A percentile compares a stretch with the other conserved stretches of the same genome.
These are phyloP conservation scores for Fusarium mangiferae DNA, from an alignment of 2,329 filamentous ascomycete genomes.

Conservation along the genomic window DNA sequence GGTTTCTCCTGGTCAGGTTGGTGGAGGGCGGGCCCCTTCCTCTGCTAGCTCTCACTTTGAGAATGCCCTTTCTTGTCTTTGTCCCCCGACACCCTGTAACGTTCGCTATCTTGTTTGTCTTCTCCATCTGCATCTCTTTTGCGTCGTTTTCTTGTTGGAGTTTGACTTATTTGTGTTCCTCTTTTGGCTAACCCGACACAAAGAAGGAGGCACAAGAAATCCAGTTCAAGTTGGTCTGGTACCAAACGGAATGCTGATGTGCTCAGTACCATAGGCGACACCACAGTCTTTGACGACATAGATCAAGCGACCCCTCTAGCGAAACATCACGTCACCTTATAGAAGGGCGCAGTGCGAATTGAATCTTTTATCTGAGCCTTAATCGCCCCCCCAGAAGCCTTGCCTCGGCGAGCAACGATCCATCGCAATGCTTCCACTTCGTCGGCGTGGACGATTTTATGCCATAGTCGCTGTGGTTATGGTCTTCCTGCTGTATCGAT, in stretches of 20 bases:
- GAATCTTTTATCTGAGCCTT: background rate
- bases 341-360: background rate
- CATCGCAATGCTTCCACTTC: conserved; percentile 58
- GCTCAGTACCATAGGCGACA: conserved; percentile 16
- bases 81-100: background rate
- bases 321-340: background rate
- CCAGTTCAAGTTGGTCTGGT: background rate
- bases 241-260: conserved; percentile 28
- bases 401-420: conserved; percentile 40
- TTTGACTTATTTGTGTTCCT: background rate
- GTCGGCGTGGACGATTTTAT: conserved; percentile 71
- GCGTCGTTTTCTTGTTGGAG: background rate
- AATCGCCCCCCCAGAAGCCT: conserved; percentile 32
- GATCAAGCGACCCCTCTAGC: conserved; percentile 3
- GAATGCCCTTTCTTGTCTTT: conserved; percentile 18
- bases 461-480: conserved; percentile 65
- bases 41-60: background rate
- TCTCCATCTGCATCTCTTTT: background rate
- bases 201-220: background rate
- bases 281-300: conserved; percentile 11
- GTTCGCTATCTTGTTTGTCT: background rate
- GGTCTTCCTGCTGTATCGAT: conserved; percentile 64
- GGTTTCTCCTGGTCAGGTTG: conserved; percentile 1
- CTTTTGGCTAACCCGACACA: background rate
- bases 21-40: conserved; percentile 11